Base-by-base conservation (phyloP, 345 rosid genomes). In the Sisymbrium irio region DNA sequence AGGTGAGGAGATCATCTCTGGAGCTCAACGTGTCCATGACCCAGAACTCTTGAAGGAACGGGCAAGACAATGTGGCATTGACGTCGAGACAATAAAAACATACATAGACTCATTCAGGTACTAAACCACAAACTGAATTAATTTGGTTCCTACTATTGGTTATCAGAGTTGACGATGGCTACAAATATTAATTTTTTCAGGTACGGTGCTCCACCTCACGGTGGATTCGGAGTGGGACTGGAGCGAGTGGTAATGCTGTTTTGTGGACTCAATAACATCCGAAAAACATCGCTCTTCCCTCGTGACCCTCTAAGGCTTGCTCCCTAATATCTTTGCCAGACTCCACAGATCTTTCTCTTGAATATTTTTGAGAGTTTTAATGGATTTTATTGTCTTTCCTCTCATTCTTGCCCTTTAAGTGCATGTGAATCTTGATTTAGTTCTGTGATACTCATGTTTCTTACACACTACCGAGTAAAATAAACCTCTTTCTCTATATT, bases 1-100 rank as follows among this genome's bases (percentile, higher is more conserved):
- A 91, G 98, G 99, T 2, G 97, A 92, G 87, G 97, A 92, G 85
- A 95, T 95, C 35, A 92, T 95, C 51, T 91, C 99, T 4, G 99
- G 97, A 76, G 97, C 89, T 45, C 97, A 95, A 80, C 97, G 97
- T 88, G 64, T 92, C 60, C 97, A 92, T 80, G 86, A 80, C 40
- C 87, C 96, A 18, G 93, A 92, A 40, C 56, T 85, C 65, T 81
- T 95, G 82, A 81, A 79, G 15, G 78, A 88, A 83, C 97, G 89
- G 13, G 99, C 97, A 7, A 69, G 75, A 76, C 85, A 83, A 53
- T 76, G 82, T 57, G 93, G 92, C 15, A 89, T 92, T 57, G 92
- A 95, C 68, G 90, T 87, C 53, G 86, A 75, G 57, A 86, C 97
- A 8, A 86, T 95, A 64, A 79, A 92, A 8, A 81, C 90, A 12